These are phyloP conservation scores for Fragilaria crotonensis DNA, from an alignment of 108 stramenopile species.

Conservation along the genomic window DNA sequence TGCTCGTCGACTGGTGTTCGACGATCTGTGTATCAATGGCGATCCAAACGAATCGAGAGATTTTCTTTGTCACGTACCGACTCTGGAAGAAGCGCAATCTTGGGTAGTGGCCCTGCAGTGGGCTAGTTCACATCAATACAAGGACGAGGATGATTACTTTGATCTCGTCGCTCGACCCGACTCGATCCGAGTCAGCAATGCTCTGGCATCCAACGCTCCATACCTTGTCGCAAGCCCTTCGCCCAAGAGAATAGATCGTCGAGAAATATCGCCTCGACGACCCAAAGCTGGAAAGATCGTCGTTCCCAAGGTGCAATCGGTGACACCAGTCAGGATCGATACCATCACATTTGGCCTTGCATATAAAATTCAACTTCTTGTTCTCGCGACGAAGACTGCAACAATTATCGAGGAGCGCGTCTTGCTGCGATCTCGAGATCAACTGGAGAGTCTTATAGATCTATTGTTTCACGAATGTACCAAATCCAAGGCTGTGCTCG, in stretches of 20 bases:
- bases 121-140: conserved; percentile 24
- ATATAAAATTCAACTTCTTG: conserved; percentile 49
- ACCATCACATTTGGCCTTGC: conserved; percentile 36
- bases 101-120: conserved; percentile 83
- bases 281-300: conserved; percentile 22
- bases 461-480: conserved; percentile 5
- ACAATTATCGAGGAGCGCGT: conserved; percentile 37
- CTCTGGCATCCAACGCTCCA: neutral
- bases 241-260: neutral
- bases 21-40: neutral
- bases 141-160: neutral
- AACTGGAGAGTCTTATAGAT: conserved; percentile 18
- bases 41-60: conserved; percentile 38
- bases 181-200: too few relatives aligned
- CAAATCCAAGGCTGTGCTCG: neutral
- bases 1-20: conserved; percentile 32
- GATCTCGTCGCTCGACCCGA: neutral
- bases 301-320: conserved; percentile 31
- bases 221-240: neutral
- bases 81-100: conserved; percentile 64
- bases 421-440: conserved; percentile 27
- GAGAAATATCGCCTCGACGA: neutral
- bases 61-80: conserved; percentile 76
- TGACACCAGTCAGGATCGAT: conserved; percentile 13
- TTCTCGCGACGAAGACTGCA: conserved; percentile 16